phyloP scores from a whole-genome alignment of 2,329 filamentous ascomycete genomes.

The Helotiales sp. region DNA sequence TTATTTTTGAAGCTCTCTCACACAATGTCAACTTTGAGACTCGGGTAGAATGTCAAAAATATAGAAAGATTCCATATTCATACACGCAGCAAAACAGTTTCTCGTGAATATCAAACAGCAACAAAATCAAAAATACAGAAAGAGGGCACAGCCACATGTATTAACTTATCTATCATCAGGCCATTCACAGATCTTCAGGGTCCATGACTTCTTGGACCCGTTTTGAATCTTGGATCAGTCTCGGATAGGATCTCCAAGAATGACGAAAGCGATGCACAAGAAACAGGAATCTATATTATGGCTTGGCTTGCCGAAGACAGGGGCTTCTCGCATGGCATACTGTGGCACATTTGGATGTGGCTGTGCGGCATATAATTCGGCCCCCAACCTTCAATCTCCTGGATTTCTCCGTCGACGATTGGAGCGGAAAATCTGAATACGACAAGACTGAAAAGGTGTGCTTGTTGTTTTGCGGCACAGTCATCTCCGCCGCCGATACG shows the following conservation, averaged over 20 bases:
- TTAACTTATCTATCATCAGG: constrained; percentile 19
- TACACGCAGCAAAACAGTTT: too few species aligned
- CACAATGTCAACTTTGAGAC: too few species aligned
- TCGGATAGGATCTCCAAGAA: constrained; percentile 4
- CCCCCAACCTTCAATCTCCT: not conserved
- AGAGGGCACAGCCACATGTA: not conserved
- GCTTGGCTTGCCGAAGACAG: constrained; percentile 14
- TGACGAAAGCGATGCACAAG: constrained; percentile 28
- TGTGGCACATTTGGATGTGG: not conserved
- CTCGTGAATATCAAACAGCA: too few species aligned
- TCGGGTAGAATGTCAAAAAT: too few species aligned
- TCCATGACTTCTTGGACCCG: not conserved
- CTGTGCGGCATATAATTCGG: not conserved
- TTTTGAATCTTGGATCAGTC: not conserved
- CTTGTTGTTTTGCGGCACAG: too few species aligned
- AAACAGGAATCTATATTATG: constrained; percentile 19
- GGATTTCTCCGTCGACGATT: too few species aligned
- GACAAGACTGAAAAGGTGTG: too few species aligned
- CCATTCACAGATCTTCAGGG: not conserved
- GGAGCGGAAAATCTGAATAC: too few species aligned
- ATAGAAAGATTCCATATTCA: too few species aligned
- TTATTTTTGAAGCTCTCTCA: too few species aligned
- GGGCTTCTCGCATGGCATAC: not conserved
- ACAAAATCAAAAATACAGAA: not conserved
- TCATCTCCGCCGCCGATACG: too few species aligned